Evolutionary conservation across 2,329 filamentous ascomycete species (phyloP), one percentile per base, ranked within the genome.

Genomic region (Neofusicoccum kwambonambiense): DNA sequence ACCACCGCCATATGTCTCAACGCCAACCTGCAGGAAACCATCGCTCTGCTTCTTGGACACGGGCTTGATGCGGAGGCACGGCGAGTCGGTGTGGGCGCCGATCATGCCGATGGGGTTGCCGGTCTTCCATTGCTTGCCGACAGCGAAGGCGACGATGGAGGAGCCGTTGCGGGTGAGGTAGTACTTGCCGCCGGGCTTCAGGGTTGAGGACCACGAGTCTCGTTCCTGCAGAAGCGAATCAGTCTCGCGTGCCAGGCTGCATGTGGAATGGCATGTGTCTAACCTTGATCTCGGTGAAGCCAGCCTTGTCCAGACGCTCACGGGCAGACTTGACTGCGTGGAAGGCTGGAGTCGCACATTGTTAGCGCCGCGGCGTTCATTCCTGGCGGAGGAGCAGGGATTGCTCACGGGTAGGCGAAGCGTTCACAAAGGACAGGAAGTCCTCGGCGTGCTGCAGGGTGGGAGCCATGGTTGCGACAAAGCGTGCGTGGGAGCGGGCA

Each of bases 1-100:
- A 64, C 95, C 95, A 67, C 95, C 95, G 62, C 95, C 95, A 74
- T 99, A 99, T 1, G 92, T 94, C 83, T 99, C 95, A 60, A 97
- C 94, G 62, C 93, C 95, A 65, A 99, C 89, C 79, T 99, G 95
- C 68, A 97, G 80, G 78, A 95, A 99, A 12, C 94, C 94, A 69
- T 91, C 90, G 64, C 86, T 88, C 73, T 87, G 86, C 81, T 94
- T 95, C 80, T 94, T 97, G 74, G 92, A 96, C 47, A 97, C 89
- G 12, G 95, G 95, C 83, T 99, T 99, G 76, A 99, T 83, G 66
- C 94, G 89, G 57, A 99, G 86, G 71, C 91, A 93, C 5, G 92
- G 93, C 11, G 93, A 97, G 80, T 99, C 95, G 66, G 95, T 98
- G 79, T 99, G 94, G 44, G 95, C 93, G 70, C 94, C 95, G 67